Evolutionary conservation across 441 rosid species (phyloP), one percentile per base, ranked within the genome.

Genomic region (Gossypium laxum): DNA sequence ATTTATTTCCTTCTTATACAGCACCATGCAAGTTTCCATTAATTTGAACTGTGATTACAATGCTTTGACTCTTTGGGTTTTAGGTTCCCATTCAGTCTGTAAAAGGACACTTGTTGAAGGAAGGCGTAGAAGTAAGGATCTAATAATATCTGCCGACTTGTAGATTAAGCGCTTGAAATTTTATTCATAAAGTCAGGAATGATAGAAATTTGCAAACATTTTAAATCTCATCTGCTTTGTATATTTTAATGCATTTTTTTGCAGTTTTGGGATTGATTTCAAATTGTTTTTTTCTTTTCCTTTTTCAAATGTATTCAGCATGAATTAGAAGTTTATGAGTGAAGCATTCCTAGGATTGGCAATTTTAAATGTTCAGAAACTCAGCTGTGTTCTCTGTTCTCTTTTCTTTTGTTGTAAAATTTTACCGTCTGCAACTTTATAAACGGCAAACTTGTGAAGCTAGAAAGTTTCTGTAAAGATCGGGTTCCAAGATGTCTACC

Each of bases 11-110:
- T 34, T 34, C 11, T 1, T 34, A 34, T 34, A 34, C 11, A 47
- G 52, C 15, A 47, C 15, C 57, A 52, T 19, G 57, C 24, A 51
- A 51, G 56, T 4, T 18, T 17, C 56, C 56, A 55, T 21, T 55
- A 55, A 55, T 38, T 22, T 34, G 14, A 52, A 45, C 34, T 32
- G 54, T 72, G 59, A 52, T 65, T 54, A 8, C 51, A 10, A 22
- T 56, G 3, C 5, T 56, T 12, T 59, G 6, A 24, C 69, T 15
- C 65, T 71, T 62, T 76, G 80, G 68, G 11, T 71, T 73, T 79
- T 81, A 94, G 98, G 98, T 94, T 58, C 94, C 92, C 0, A 80
- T 94, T 78, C 87, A 73, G 24, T 50, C 80, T 19, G 98, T 91
- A 52, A 94, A 94, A 78, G 92, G 78, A 78, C 96, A 90, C 82